Evolutionary conservation across 352 stramenopile species (phyloP), one percentile per base, ranked within the genome.

Genomic region (Phytophthora colocasiae): DNA sequence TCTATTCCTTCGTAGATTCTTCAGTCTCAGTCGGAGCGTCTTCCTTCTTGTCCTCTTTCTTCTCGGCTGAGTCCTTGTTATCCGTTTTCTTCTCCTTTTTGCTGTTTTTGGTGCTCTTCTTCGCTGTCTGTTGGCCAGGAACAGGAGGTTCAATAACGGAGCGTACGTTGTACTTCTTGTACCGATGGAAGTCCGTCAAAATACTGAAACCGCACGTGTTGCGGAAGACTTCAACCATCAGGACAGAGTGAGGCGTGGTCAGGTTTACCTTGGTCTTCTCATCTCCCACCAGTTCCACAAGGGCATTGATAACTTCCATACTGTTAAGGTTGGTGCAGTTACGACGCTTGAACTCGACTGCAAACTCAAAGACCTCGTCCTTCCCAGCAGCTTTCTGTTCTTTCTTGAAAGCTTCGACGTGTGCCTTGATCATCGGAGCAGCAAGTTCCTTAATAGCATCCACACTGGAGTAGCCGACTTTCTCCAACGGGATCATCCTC

Each of bases 151-250:
- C 83, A 36, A 93, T 78, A 52, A 92, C 75, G 29, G 78, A 89
- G 29, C 85, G 85, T 57, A 92, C 82, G 59, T 92, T 94, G 66
- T 81, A 94, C 73, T 90, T 89, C 57, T 83, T 84, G 66, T 76
- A 87, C 45, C 82, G 75, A 65, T 92, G 80, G 58, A 91, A 94
- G 57, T 90, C 75, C 40, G 76, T 89, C 66, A 92, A 75, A 27
- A 94, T 57, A 44, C 85, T 94, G 32, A 91, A 70, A 5, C 85
- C 85, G 53, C 80, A 92, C 27, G 84, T 90, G 62, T 83, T 91
- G 46, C 84, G 81, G 62, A 94, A 91, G 27, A 94, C 77, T 55
- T 94, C 85, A 48, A 92, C 63, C 24, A 94, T 61, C 47, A 94
- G 71, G 24, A 92, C 82, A 9, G 75, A 68, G 41, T 79, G 75